These are phyloP conservation scores for Beauveria caledonica DNA, from an alignment of 2,329 filamentous ascomycete species.

Conservation along the genomic window DNA sequence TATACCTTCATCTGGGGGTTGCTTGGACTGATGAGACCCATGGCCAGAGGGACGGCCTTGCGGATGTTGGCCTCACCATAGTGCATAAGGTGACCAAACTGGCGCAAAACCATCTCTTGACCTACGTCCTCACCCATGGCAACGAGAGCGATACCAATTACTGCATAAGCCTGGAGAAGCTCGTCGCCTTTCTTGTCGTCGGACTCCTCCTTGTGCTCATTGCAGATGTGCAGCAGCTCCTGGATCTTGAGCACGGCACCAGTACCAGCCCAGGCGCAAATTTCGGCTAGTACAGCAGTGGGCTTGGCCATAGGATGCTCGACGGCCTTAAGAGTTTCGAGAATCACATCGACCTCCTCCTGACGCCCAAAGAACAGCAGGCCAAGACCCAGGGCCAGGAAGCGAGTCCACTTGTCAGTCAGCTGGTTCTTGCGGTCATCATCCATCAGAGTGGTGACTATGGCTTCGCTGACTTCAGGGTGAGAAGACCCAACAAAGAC, in stretches of 20 bases:
- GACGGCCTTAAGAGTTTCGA: slow-evolving; percentile 93
- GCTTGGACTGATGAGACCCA: slow-evolving; percentile 93
- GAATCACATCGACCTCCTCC: slow-evolving; percentile 96
- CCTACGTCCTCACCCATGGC: slow-evolving; percentile 98
- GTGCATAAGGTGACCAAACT: slow-evolving; percentile 98
- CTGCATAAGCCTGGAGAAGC: slow-evolving; percentile 89
- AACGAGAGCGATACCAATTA: slow-evolving; percentile 86
- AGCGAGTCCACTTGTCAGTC: slow-evolving; percentile 97
- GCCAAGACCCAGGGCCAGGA: slow-evolving; percentile 88
- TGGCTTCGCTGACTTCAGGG: slow-evolving; percentile 82
- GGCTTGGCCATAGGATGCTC: slow-evolving; percentile 96
- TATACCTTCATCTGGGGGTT: slow-evolving; percentile 99
- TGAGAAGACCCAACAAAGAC: slow-evolving; percentile 91
- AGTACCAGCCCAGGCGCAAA: slow-evolving; percentile 96
- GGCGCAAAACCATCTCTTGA: slow-evolving; percentile 96
- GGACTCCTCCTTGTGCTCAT: slow-evolving; percentile 90
- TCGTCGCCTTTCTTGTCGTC: slow-evolving; percentile 95
- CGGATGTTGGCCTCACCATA: slow-evolving; percentile 97
- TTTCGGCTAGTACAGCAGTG: slow-evolving; percentile 88
- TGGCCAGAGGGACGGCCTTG: slow-evolving; percentile 88
- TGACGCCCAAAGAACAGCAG: slow-evolving; percentile 93
- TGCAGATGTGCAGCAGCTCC: slow-evolving; percentile 94
- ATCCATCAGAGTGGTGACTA: slow-evolving; percentile 87
- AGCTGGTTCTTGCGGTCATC: slow-evolving; percentile 85
- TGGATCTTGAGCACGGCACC: slow-evolving; percentile 96